These are phyloP conservation scores for Penicillium sp. DNA, from an alignment of 2,329 filamentous ascomycete genomes.

Conservation along the genomic window DNA sequence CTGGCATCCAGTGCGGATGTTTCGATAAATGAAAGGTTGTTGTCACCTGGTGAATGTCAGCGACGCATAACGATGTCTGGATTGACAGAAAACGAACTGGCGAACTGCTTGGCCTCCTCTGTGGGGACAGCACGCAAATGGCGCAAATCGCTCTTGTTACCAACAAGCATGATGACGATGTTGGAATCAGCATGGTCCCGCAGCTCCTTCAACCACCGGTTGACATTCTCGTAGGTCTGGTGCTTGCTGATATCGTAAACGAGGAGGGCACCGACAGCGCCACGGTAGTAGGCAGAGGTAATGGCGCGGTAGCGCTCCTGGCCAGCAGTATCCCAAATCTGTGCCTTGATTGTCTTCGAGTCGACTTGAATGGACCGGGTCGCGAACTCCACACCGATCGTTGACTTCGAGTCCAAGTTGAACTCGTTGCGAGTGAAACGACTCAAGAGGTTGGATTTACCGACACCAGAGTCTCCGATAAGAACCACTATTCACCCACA, in stretches of 20 bases:
- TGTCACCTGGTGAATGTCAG: constrained; percentile 66
- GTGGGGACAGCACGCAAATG: constrained; percentile 95
- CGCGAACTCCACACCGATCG: constrained; percentile 98
- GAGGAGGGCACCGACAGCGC: constrained; percentile 91
- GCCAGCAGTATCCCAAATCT: constrained; percentile 99
- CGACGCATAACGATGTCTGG: background rate
- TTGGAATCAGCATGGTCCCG: constrained; percentile 97
- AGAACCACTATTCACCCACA: constrained; percentile 68
- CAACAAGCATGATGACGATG: constrained; percentile 99
- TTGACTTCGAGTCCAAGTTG: constrained; percentile 99
- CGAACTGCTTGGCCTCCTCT: constrained; percentile 96
- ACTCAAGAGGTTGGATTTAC: constrained; percentile 99
- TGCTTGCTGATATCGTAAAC: constrained; percentile 99
- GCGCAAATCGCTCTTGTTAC: constrained; percentile 99
- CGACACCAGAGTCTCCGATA: constrained; percentile 98
- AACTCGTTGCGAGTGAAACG: constrained; percentile 99
- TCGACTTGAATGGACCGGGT: constrained; percentile 98
- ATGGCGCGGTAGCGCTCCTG: constrained; percentile 99
- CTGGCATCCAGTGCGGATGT: constrained; percentile 97
- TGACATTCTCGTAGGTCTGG: constrained; percentile 98
- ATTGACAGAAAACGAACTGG: constrained; percentile 59
- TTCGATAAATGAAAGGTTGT: constrained; percentile 98
- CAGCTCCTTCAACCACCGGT: constrained; percentile 97
- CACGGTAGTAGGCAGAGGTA: constrained; percentile 97
- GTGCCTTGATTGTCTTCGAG: constrained; percentile 99